Base-by-base conservation (phyloP, 1,139 yeast species). In the Zhuliangozyma blackwelliae region DNA sequence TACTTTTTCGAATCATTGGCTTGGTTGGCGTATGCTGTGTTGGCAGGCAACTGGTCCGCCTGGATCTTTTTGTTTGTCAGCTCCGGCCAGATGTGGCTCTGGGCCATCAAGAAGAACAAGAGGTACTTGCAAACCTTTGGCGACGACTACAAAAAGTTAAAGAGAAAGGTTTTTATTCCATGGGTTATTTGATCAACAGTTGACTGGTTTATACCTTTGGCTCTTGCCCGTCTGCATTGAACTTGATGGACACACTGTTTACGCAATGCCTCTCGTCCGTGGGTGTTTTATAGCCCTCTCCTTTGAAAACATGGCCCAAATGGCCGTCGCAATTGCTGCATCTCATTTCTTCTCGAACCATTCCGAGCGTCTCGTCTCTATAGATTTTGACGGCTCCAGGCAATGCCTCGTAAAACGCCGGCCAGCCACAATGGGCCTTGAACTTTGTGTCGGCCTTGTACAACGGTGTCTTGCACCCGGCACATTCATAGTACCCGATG, bases 341-440 rank as follows among this genome's bases (percentile, higher is more conserved):
- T 44, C 84, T 72, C 82, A 90, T 89, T 58, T 92, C 99, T 10
- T 80, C 86, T 44, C 98, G 71, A 12, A 66, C 69, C 90, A 82
- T 87, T 0, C 97, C 97, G 38, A 63, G 63, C 8, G 81, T 59
- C 0, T 40, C 50, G 58, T 92, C 99, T 22, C 68, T 72, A 44
- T 72, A 62, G 10, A 83, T 68, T 25, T 61, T 72, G 32, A 92
- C 70, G 2, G 96, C 72, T 0, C 89, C 90, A 0, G 96, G 95
- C 35, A 90, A 65, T 5, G 95, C 96, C 40, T 86, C 83, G 57
- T 82, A 90, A 60, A 92, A 92, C 0, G 97, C 89, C 0, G 98
- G 98, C 98, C 98, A 92, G 3, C 98, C 98, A 60, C 98, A 92
- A 38, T 88, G 89, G 16, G 95, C 77, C 41, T 82, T 79, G 51